Base-by-base conservation (phyloP, 345 rosid genomes). In the Melaleuca quinquenervia region DNA sequence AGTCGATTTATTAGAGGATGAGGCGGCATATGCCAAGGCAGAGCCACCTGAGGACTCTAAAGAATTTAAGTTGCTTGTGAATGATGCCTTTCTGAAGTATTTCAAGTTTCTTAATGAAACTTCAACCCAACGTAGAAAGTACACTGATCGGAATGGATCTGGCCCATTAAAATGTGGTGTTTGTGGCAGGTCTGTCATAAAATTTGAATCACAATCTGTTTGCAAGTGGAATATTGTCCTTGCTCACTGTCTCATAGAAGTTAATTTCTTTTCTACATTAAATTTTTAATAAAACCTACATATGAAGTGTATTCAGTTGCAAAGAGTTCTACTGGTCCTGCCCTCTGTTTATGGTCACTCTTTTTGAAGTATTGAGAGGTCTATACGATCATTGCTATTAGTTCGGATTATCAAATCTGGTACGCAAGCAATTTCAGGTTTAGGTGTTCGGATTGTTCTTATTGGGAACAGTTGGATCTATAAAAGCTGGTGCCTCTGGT, bases 141-240 rank as follows among this genome's bases (percentile, higher is more conserved):
- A 87, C 89, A 76, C 78, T 27, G 89, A 89, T 84, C 87, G 82
- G 62, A 88, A 89, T 84, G 89, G 88, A 64, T 83, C 41, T 24
- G 87, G 87, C 56, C 52, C 55, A 52, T 78, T 91, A 64, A 91
- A 87, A 84, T 94, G 96, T 87, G 82, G 87, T 52, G 85, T 94
- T 20, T 92, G 94, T 88, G 89, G 91, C 91, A 92, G 92, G 94
- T 92, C 84, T 82, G 91, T 88, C 83, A 41, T 84, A 75, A 44
- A 49, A 27, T 70, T 4, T 70, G 48, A 70, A 70, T 70, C n/a
- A 9, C 58, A 26, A 51, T 85, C 32, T 88, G 85, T 78, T 89
- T 84, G n/a, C 51, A 82, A 85, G 50, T 32, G 48, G 85, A 83
- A 24, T 26, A 70, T 29, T 78, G 51, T 45, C n/a, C 41, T 80